Base-by-base conservation (phyloP, 2,329 filamentous ascomycete genomes). In the Teratosphaeriaceae sp. region DNA sequence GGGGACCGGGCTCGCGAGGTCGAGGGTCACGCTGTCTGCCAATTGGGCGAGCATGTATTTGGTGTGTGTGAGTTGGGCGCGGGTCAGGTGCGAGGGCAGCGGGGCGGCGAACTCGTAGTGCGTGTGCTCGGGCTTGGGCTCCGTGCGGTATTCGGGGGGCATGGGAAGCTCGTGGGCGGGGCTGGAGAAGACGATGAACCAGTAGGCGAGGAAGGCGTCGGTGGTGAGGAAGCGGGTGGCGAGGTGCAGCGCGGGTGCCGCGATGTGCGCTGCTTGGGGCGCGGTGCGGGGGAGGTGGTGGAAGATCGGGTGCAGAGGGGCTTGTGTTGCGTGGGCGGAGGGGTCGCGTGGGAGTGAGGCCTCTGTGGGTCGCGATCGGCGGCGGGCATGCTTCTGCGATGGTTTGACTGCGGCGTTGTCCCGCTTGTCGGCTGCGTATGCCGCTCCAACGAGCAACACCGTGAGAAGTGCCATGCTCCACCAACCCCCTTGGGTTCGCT, bases 141-240 rank as follows among this genome's bases (percentile, higher is more conserved):
- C 16, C 7, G 33, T 8, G 19, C 5, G 20, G n/a, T 21, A 24
- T 8, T 39, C 37, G 22, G 15, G 20, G 15, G 37, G 37, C 8
- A 20, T 7, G 3, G 12, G 35, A 9, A 42, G 18, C 18, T 42
- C 18, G 11, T 19, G 7, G 12, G 23, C 21, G 2, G 35, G 24
- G 16, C 31, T 24, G 27, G 20, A 42, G 40, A 42, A 42, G 30
- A 35, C 31, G 7, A 21, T 35, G 31, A 22, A 42, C 40, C 40
- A 42, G 30, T 21, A 42, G 20, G n/a, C n/a, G 31, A 42, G 40
- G 11, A 42, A 29, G 21, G 11, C n/a, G 19, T 42, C 12, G 24
- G 37, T 16, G 9, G 37, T 29, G 4, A 39, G 37, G 24, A 39
- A 29, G 8, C 37, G 37, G 18, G 37, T 27, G n/a, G 37, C 37